A percentile compares a stretch with the other conserved stretches of the same genome.
Conservation (phyloP, 1,284 basidiomycete genomes). For the Xanthoconium separans region DNA sequence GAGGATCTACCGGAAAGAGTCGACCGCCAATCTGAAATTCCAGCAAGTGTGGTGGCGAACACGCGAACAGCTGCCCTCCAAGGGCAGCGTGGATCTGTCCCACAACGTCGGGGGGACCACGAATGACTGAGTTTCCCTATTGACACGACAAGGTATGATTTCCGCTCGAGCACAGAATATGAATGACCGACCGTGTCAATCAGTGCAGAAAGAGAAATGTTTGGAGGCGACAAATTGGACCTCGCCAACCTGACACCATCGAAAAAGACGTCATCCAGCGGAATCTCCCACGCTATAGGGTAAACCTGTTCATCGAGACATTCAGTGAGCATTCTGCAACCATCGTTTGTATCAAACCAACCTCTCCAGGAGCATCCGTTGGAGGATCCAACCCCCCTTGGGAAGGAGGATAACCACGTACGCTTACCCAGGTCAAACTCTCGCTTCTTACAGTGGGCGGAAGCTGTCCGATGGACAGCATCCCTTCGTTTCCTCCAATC, state of each 20-base stretch:
- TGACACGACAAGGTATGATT: background rate
- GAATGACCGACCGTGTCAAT: slow-evolving; percentile 33
- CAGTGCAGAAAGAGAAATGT: slow-evolving; percentile 35
- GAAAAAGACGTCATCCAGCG: slow-evolving; percentile 36
- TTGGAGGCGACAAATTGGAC: slow-evolving; percentile 29
- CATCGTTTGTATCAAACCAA: slow-evolving; percentile 22
- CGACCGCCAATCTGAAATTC: slow-evolving; percentile 62
- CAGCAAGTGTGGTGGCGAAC: slow-evolving; percentile 50
- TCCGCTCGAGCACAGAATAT: background rate
- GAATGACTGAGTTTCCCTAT: slow-evolving; percentile 55
- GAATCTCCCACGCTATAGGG: slow-evolving; percentile 38
- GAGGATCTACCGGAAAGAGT: slow-evolving; percentile 64
- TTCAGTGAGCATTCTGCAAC: slow-evolving; percentile 6
- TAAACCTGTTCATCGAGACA: slow-evolving; percentile 23
- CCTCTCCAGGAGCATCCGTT: slow-evolving; percentile 46
- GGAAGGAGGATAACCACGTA: slow-evolving; percentile 43
- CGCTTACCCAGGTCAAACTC: slow-evolving; percentile 50
- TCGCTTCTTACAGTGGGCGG: slow-evolving; percentile 41
- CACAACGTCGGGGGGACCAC: slow-evolving; percentile 53
- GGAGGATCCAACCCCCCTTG: slow-evolving; percentile 46
- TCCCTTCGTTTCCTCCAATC: slow-evolving; percentile 50
- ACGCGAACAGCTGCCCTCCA: slow-evolving; percentile 40
- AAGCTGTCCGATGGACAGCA: slow-evolving; percentile 51
- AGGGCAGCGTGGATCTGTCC: slow-evolving; percentile 40
- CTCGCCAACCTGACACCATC: slow-evolving; percentile 33